Conservation (phyloP, 2,329 filamentous ascomycete genomes). For the Fusarium penzigii region DNA sequence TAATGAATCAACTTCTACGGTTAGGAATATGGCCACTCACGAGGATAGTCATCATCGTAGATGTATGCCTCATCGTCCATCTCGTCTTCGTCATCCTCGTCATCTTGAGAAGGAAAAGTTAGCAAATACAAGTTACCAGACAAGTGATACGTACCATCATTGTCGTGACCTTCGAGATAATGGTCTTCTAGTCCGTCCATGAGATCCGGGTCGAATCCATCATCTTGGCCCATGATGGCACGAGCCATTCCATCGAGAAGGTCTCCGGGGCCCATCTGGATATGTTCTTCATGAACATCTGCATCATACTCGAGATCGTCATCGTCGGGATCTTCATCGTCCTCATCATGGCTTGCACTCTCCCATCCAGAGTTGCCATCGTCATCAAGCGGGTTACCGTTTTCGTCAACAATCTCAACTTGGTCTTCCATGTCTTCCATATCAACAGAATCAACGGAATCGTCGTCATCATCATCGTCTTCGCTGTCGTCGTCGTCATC, state of each 20-base stretch:
- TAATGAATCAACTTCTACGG: not conserved
- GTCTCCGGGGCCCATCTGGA: slow-evolving; percentile 46
- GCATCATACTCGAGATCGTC: slow-evolving; percentile 57
- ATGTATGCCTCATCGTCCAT: slow-evolving; percentile 68
- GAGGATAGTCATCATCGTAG: slow-evolving; percentile 60
- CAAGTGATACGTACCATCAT: slow-evolving; percentile 49
- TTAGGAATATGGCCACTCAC: slow-evolving; percentile 41
- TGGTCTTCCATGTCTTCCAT: slow-evolving; percentile 56
- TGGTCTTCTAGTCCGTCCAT: slow-evolving; percentile 53
- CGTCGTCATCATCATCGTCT: slow-evolving; percentile 56
- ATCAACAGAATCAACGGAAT: slow-evolving; percentile 45
- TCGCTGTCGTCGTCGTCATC: slow-evolving; percentile 63
- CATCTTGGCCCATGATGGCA: slow-evolving; percentile 54
- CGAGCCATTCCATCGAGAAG: slow-evolving; percentile 57
- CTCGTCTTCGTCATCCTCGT: slow-evolving; percentile 68
- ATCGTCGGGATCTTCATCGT: slow-evolving; percentile 53
- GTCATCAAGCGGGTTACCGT: slow-evolving; percentile 59
- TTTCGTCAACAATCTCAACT: slow-evolving; percentile 63
- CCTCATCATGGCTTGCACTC: slow-evolving; percentile 59
- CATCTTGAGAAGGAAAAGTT: slow-evolving; percentile 32
- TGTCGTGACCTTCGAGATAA: slow-evolving; percentile 56
- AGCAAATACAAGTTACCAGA: not conserved
- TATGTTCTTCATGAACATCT: slow-evolving; percentile 54
- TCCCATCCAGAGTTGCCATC: slow-evolving; percentile 64
- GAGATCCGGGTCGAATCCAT: slow-evolving; percentile 54